Base-by-base conservation (phyloP, 2,329 filamentous ascomycete species). In the Claviceps pusilla region DNA sequence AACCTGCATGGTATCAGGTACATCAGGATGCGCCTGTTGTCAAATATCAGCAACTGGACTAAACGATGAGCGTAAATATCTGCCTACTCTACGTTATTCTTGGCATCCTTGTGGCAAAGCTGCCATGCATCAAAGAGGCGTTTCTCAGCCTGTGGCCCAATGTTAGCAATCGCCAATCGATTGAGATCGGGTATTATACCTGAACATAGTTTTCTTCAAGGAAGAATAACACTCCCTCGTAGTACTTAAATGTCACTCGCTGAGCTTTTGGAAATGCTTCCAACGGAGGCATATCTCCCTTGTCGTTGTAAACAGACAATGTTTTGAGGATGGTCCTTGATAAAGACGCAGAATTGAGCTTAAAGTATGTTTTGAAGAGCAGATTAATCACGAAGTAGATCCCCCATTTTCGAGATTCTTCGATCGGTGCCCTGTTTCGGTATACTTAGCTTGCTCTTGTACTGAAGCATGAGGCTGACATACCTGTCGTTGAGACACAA, bases 301-400 rank as follows among this genome's bases (percentile, higher is more conserved):
- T 72, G 46, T 83, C 76, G 55, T 75, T 71, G 54, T 86, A 84
- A 12, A 89, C 90, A 49, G 84, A 78, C 50, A 98, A 76, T 0
- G 89, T 89, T 60, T 85, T 87, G 49, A 98, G 75, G 51, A 97
- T 84, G 60, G 93, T 96, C 66, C 93, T 89, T 19, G 85, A 95
- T 24, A 97, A 75, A n/a, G 82, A 83, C 55, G 94, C 85, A 39
- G 86, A 87, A 70, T 95, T 95, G 58, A 97, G 76, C 73, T 88
- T 94, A 75, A 98, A 98, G 69, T 97, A 96, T 1, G 90, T 97
- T 71, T 97, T 97, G 80, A 98, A 98, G 14, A 96, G 76, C 7
- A 98, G 78, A 65, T 95, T 97, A 64, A 90, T 89, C 59, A 91
- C 84, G 68, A 89, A 90, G 73, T 98, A 98, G 50, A 95, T 87